Evolutionary conservation across 345 rosid species (phyloP), one percentile per base, ranked within the genome.

Genomic region (Camelina neglecta): DNA sequence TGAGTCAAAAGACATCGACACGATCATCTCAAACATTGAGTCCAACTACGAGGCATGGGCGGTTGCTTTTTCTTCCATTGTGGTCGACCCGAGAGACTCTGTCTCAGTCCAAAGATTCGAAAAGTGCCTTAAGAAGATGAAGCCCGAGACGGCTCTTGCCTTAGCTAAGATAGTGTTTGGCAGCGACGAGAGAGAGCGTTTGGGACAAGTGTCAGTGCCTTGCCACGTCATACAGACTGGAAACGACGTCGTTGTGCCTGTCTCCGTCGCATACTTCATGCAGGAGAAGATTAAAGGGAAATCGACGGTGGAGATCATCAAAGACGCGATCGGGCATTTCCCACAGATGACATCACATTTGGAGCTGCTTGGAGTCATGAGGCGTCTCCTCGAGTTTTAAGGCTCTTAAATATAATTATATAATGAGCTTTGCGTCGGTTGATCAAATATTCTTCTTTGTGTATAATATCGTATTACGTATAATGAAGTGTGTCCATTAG

Each of bases 261-360:
- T 59, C 38, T 85, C 90, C 0, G 92, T 90, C 6, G 93, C 84
- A 0, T 77, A 81, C 68, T 89, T 79, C 86, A 88, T 89, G 89
- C 84, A 82, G 33, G 82, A 88, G 76, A 91, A 80, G 76, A 84
- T 89, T 63, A 72, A 75, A 48, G 93, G 85, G 41, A 71, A 80
- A 60, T 67, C 90, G 1, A 85, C 88, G 9, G 88, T 91, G 65
- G 91, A 86, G 51, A 81, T 85, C 2, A 74, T 91, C 0, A 71
- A 73, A 18, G 80, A 89, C 1, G 65, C 78, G 8, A 21, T 65
- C 5, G 95, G 97, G 1, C 97, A 91, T 75, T 86, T 81, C 47
- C 97, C 97, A 2, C 97, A 91, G n/a, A 72, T 89, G 54, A 91
- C 95, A 4, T 90, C 89, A 10, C 91, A 77, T 67, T 31, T 66